Evolutionary conservation across 2,329 filamentous ascomycete species (phyloP).

Genomic region (Elsinoe fawcettii): DNA sequence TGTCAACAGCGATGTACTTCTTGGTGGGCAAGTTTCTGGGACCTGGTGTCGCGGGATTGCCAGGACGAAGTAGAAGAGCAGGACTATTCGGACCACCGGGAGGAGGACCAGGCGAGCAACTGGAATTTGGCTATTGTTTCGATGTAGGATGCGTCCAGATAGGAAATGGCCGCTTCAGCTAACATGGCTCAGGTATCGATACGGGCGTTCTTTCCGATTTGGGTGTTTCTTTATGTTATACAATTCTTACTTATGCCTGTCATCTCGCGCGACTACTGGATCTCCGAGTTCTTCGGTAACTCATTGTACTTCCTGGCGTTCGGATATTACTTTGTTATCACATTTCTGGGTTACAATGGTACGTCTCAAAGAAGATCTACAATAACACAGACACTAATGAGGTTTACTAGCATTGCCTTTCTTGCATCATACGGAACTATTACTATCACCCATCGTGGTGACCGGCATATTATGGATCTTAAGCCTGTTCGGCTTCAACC

Average conservation of each 20-base stretch:
- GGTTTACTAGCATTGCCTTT: slow-evolving; percentile 50
- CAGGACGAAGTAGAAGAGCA: slow-evolving; percentile 44
- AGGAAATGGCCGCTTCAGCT: not conserved
- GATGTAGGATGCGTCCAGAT: slow-evolving; percentile 42
- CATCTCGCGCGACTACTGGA: slow-evolving; percentile 47
- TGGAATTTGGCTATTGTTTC: slow-evolving; percentile 66
- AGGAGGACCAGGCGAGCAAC: slow-evolving; percentile 44
- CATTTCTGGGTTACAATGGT: slow-evolving; percentile 61
- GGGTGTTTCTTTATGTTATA: slow-evolving; percentile 58
- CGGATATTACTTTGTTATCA: slow-evolving; percentile 60
- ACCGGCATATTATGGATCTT: slow-evolving; percentile 52
- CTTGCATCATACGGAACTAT: slow-evolving; percentile 57
- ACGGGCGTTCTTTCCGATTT: slow-evolving; percentile 59
- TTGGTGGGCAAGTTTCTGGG: slow-evolving; percentile 55
- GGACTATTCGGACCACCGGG: slow-evolving; percentile 52
- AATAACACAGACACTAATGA: not conserved
- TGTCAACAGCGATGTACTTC: slow-evolving; percentile 57
- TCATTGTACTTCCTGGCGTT: slow-evolving; percentile 58
- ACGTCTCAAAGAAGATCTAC: slow-evolving; percentile 16
- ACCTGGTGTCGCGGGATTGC: slow-evolving; percentile 45
- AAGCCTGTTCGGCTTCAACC: slow-evolving; percentile 45
- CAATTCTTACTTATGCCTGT: slow-evolving; percentile 61
- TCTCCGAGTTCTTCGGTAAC: slow-evolving; percentile 55
- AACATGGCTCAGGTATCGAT: slow-evolving; percentile 46
- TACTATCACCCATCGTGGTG: slow-evolving; percentile 54